Base-by-base conservation (phyloP, 768 basidiomycete species). In the Kwoniella shandongensis region DNA sequence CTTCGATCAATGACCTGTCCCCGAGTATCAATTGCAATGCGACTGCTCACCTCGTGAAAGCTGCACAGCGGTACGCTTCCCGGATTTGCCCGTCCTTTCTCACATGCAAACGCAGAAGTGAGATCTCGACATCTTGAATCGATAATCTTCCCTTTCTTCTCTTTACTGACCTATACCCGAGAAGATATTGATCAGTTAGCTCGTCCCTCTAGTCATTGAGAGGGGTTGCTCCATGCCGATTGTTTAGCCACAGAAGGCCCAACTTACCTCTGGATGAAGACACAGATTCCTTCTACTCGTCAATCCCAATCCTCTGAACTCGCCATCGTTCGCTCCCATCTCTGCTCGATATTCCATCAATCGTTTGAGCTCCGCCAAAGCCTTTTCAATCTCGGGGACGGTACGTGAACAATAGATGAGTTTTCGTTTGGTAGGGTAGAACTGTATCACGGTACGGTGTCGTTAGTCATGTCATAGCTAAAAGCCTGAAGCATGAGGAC, bases 331-430 rank as follows among this genome's bases (percentile, higher is more conserved):
- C 54, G 78, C 74, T 3, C 73, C 75, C 67, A 77, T 76, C 57
- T 81, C 82, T 60, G 81, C 88, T 23, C 96, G 86, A 77, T 98
- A 98, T 23, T 84, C 85, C 85, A 99, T 89, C 20, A 99, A 79
- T 47, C 94, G 81, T 75, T 97, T 96, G 73, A 99, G 78, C 78
- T 99, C 96, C 3, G 92, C 85, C 56, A 99, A 80, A 0, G 94
- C 96, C 75, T 99, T 99, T 77, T 99, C 96, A 63, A 99, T 99
- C 79, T 99, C 96, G 2, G 96, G 96, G 8, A 99, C 96, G 10
- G 96, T 99, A 69, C 96, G 92, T 10, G 96, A 98, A 77, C 96
- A 99, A 77, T 99, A 99, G 60, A 99, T 87, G 56, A 99, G 85
- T 76, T 98, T 98, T 59, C 96, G 83, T 59, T 86, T 86, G 6